Evolutionary conservation across 345 rosid genomes (phyloP).

Genomic region (Arabidopsis arenosa): DNA sequence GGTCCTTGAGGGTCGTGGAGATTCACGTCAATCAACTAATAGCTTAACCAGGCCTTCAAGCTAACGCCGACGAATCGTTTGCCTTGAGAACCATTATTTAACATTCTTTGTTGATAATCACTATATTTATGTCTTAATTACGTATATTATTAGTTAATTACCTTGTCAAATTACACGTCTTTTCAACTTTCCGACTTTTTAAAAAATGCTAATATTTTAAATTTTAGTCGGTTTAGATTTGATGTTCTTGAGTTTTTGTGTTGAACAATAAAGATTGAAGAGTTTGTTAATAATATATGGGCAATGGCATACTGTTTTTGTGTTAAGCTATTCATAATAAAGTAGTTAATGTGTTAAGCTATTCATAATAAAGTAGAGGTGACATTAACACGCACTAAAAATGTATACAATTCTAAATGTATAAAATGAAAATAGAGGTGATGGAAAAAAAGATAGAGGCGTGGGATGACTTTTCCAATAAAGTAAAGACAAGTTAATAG

Average conservation of each 20-base stretch:
- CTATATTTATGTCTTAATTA: conserved; percentile 14
- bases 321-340: too few relatives aligned
- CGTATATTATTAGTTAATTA: conserved; percentile 26
- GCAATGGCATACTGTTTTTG: background rate
- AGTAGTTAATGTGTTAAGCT: background rate
- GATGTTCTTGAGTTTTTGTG: background rate
- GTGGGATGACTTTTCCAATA: conserved; percentile 36
- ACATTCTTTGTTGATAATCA: conserved; percentile 25
- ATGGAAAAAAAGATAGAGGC: background rate
- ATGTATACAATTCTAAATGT: background rate
- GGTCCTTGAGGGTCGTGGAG: conserved; percentile 31
- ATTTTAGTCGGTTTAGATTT: conserved; percentile 1
- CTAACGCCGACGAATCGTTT: conserved; percentile 37
- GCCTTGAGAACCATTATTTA: background rate
- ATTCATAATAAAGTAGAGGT: background rate
- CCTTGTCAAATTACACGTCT: conserved; percentile 19
- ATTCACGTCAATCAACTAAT: conserved; percentile 36
- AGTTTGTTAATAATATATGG: background rate
- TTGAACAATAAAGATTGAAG: background rate
- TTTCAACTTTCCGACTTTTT: conserved; percentile 30
- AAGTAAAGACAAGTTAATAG: conserved; percentile 16
- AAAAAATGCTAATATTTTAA: background rate
- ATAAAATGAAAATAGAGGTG: conserved; percentile 6
- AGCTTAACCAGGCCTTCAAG: conserved; percentile 41
- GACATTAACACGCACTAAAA: conserved; percentile 17